A percentile compares a stretch with the other conserved stretches of the same genome.
Evolutionary conservation across 2,329 filamentous ascomycete species (phyloP).

Genomic region (Diatrype stigma): DNA sequence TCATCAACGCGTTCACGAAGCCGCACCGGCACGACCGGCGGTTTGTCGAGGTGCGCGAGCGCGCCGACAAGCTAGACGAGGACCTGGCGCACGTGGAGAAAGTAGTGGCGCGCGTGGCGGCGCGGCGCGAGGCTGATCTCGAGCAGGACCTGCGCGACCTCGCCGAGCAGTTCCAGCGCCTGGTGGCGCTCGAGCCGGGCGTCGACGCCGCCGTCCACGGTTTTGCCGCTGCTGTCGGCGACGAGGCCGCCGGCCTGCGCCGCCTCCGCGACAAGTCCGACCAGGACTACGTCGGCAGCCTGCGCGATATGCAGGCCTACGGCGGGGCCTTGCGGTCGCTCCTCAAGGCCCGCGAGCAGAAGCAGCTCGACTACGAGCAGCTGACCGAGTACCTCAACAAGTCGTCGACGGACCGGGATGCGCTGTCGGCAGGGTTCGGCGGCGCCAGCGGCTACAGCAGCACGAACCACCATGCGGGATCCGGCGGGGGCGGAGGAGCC

Average conservation of each 20-base stretch:
- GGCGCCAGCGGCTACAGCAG: slow-evolving; percentile 13
- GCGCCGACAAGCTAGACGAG: slow-evolving; percentile 89
- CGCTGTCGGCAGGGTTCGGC: slow-evolving; percentile 60
- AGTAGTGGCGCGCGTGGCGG: slow-evolving; percentile 87
- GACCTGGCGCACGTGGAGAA: slow-evolving; percentile 92
- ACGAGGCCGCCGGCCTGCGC: slow-evolving; percentile 73
- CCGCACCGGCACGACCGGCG: slow-evolving; percentile 91
- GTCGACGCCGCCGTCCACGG: slow-evolving; percentile 78
- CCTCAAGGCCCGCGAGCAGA: slow-evolving; percentile 90
- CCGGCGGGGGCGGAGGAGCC: too few species aligned
- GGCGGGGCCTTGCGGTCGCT: slow-evolving; percentile 81
- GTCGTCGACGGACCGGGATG: slow-evolving; percentile 80
- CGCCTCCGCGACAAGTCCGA: slow-evolving; percentile 87
- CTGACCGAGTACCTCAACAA: slow-evolving; percentile 94
- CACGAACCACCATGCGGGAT: slow-evolving; percentile 19
- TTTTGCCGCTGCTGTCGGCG: slow-evolving; percentile 82
- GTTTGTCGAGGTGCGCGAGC: slow-evolving; percentile 90
- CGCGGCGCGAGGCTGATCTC: slow-evolving; percentile 80
- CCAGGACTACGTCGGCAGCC: slow-evolving; percentile 87
- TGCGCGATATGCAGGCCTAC: slow-evolving; percentile 95
- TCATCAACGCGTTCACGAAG: slow-evolving; percentile 96
- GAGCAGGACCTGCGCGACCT: slow-evolving; percentile 86
- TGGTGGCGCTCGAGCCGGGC: slow-evolving; percentile 83
- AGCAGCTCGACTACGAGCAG: slow-evolving; percentile 95
- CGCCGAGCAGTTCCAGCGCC: slow-evolving; percentile 89